Evolutionary conservation across 176 grass and related monocot species (phyloP).

Genomic region (Musa acuminata): DNA sequence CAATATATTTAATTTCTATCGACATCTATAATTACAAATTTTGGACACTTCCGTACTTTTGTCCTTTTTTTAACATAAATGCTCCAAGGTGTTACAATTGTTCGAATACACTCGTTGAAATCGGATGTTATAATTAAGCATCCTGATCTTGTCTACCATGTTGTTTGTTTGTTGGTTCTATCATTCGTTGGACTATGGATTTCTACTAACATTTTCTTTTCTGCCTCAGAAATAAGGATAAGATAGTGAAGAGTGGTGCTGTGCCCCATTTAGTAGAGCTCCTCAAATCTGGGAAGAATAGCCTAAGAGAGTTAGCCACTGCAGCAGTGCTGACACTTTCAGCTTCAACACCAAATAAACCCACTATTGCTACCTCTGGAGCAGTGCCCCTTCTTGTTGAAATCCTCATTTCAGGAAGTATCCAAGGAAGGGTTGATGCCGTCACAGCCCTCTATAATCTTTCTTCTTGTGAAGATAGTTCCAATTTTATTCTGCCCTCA

Average conservation of each 20-base stretch:
- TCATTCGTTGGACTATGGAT: background rate
- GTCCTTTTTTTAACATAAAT: too few relatives aligned
- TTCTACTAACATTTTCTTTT: background rate
- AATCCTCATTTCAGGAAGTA: slow-evolving; percentile 16
- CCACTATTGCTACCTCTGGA: slow-evolving; percentile 11
- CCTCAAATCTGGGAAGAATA: slow-evolving; percentile 13
- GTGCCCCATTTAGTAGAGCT: slow-evolving; percentile 25
- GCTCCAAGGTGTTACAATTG: too few relatives aligned
- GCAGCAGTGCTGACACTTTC: slow-evolving; percentile 25
- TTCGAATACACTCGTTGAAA: too few relatives aligned
- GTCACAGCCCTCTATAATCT: slow-evolving; percentile 26
- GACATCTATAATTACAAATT: too few relatives aligned
- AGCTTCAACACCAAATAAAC: slow-evolving; percentile 24
- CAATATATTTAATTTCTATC: too few relatives aligned
- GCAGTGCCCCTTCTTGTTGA: slow-evolving; percentile 23
- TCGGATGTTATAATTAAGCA: too few relatives aligned
- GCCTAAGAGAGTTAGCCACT: slow-evolving; percentile 21
- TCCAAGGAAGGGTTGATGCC: slow-evolving; percentile 26
- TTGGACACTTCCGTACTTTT: too few relatives aligned
- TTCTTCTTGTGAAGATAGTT: slow-evolving; percentile 14
- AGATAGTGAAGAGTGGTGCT: slow-evolving; percentile 20
- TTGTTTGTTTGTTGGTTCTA: background rate
- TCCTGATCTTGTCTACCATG: too few relatives aligned
- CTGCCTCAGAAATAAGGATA: slow-evolving; percentile 20
- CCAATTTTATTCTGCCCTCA: slow-evolving; percentile 10